Evolutionary conservation across 2,329 filamentous ascomycete genomes (phyloP), one percentile per base, ranked within the genome.

Genomic region (Colletotrichum endophyticum): DNA sequence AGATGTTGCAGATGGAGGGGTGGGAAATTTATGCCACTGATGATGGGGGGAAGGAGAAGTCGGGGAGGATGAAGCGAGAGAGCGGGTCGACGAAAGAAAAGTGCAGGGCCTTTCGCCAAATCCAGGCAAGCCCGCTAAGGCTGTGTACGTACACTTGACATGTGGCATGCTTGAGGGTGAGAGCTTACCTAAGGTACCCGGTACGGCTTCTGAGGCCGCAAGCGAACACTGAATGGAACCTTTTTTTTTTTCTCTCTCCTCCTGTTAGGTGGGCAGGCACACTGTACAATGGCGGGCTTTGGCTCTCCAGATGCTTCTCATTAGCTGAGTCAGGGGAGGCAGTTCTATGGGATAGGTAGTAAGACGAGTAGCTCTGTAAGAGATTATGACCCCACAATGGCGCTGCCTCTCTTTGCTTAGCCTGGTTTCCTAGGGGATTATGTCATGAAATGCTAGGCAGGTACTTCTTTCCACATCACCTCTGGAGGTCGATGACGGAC

Each of bases 21-120:
- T 74, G 61, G 49, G 68, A 72, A 75, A 72, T 75, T 76, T 76
- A 73, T 77, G 44, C 44, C 44, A 53, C 44, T 53, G 71, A 66
- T 77, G 75, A 77, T 77, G 66, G 72, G 61, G 67, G 72, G 62
- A 67, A 49, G 72, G 49, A 66, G 25, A 77, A 71, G 67, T 67
- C 57, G 71, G 73, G 70, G 72, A 66, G 69, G 57, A 44, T 69
- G 64, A 68, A 69, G 73, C 64, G 70, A 76, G 70, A 73, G 70
- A 76, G 73, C 70, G 73, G 75, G 75, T 75, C 72, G 66, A 70
- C 70, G 75, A 77, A 75, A 77, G 70, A 67, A 67, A 76, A 76
- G 69, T 70, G 73, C 66, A 71, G 44, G 74, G 64, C 71, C 71
- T 62, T 71, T 53, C 44, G 53, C 67, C 39, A 63, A 27, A 70